Base-by-base conservation (phyloP, 2,329 filamentous ascomycete species). In the Ascomycota sp. region DNA sequence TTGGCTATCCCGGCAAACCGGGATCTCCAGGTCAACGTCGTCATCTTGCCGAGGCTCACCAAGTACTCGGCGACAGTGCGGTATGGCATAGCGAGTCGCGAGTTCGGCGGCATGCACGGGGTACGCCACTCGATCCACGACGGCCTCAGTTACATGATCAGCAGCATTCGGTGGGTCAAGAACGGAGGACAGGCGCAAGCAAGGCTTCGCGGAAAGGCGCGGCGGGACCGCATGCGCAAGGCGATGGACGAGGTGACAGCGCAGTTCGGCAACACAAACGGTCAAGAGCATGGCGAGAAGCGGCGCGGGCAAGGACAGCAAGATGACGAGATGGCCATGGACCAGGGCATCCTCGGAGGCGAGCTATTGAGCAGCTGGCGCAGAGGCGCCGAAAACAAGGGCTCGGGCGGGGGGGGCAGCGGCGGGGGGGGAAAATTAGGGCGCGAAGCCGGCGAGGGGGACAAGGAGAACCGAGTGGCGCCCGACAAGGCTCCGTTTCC, bases 111-210 rank as follows among this genome's bases (percentile, higher is more conserved):
- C 17, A 62, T 56, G 19, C 46, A 45, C 27, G 49, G 49, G 1
- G 34, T 35, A 4, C 50, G 62, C 9, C 63, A 56, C 32, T 52
- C 48, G 5, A 44, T 61, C 10, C 83, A 94, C 44, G 83, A 92
- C 40, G 85, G 85, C 3, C 68, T 93, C 49, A 93, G 83, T 47
- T 95, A 80, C 52, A 82, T 78, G 63, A 69, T 98, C 28, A 63
- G 73, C 36, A 70, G 72, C 30, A 67, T 93, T 8, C 72, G 82
- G 30, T 95, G 85, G 74, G 79, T 94, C 0, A 75, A 80, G 37
- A 65, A 70, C 37, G 83, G 89, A 9, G 75, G 68, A 0, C 63
- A 61, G 37, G 65, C 55, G 33, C 64, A 69, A 43, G 61, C 61
- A 20, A 51, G 66, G 28, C 55, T 70, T 2, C 55, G 65, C 4